Conservation (phyloP, 352 stramenopile genomes). For the Thraustochytrium sp. region DNA sequence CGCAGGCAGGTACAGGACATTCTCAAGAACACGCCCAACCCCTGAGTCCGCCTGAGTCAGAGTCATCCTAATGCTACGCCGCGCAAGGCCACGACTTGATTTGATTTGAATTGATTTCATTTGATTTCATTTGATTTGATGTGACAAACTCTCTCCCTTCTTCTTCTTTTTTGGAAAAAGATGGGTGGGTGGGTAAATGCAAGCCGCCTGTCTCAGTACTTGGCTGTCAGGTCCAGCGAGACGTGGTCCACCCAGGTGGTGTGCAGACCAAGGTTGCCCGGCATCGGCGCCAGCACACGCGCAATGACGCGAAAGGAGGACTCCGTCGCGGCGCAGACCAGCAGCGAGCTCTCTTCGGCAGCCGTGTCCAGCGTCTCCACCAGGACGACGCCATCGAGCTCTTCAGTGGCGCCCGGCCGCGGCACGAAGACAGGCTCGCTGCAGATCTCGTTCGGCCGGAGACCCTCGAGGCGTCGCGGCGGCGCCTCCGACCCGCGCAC, state of each 20-base stretch:
- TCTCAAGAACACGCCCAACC: not conserved
- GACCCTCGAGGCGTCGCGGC: not conserved
- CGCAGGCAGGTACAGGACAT: not conserved
- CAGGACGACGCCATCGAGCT: slow-evolving; percentile 32
- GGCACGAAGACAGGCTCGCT: slow-evolving; percentile 35
- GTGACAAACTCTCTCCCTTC: no score
- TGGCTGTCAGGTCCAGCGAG: not conserved
- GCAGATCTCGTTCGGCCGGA: not conserved
- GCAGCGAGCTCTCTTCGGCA: not conserved
- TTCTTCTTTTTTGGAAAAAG: no score
- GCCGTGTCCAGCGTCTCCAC: slow-evolving; percentile 24
- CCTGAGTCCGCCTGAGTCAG: not conserved
- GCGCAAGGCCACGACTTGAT: no score
- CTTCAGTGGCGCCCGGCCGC: not conserved
- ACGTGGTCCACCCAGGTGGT: slow-evolving; percentile 23
- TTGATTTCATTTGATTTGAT: no score
- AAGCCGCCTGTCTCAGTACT: slow-evolving; percentile 10
- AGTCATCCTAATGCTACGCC: no score
- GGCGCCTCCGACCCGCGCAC: not conserved
- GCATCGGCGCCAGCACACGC: not conserved
- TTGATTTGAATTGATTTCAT: no score
- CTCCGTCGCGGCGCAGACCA: not conserved
- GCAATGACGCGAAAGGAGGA: not conserved
- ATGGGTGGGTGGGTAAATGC: not conserved
- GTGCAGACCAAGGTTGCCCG: slow-evolving; percentile 35